Conservation (phyloP, 352 stramenopile genomes). For the Phytophthora constricta region DNA sequence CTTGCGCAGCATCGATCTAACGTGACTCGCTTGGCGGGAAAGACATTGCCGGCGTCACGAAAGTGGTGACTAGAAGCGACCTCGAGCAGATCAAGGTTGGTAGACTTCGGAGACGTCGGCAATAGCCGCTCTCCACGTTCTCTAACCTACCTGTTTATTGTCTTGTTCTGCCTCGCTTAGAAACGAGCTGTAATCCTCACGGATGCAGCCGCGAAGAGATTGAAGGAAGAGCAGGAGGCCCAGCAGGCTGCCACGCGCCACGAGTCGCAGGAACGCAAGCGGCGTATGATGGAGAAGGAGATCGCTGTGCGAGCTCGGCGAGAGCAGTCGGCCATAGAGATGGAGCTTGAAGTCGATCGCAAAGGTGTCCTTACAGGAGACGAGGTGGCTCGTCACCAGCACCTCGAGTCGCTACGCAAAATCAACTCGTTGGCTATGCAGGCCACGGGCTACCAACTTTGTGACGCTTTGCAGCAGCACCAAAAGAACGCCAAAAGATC, state of each 20-base stretch:
- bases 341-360: slow-evolving; percentile 72
- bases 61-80: slow-evolving; percentile 40
- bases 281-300: slow-evolving; percentile 82
- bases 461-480: slow-evolving; percentile 56
- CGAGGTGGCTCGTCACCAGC: slow-evolving; percentile 61
- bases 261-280: slow-evolving; percentile 73
- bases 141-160: background rate
- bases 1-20: slow-evolving; percentile 37
- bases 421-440: slow-evolving; percentile 76
- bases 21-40: slow-evolving; percentile 60
- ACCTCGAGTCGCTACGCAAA: slow-evolving; percentile 67
- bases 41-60: slow-evolving; percentile 61
- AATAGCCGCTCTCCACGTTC: no score
- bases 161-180: slow-evolving; percentile 15
- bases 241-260: slow-evolving; percentile 53
- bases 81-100: slow-evolving; percentile 59
- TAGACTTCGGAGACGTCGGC: no score
- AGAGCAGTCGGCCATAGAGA: slow-evolving; percentile 75
- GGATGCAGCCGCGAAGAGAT: slow-evolving; percentile 44
- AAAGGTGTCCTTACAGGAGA: slow-evolving; percentile 72
- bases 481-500: slow-evolving; percentile 47
- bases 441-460: slow-evolving; percentile 68
- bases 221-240: slow-evolving; percentile 52
- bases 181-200: slow-evolving; percentile 67
- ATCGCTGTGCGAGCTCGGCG: slow-evolving; percentile 64